Conservation (phyloP, 305 asterid species). For the Euphrasia arctica region DNA sequence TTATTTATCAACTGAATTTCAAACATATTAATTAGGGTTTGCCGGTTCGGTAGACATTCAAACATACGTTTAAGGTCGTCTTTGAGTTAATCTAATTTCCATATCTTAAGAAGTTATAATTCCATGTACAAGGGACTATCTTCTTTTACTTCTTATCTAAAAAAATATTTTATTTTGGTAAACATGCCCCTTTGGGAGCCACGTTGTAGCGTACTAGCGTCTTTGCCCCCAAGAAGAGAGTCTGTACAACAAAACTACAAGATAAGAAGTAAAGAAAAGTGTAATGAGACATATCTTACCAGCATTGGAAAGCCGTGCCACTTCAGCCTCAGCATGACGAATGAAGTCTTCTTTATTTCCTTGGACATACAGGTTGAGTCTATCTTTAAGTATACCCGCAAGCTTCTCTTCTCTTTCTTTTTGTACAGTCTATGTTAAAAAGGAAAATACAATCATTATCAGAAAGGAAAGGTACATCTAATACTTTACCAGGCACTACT, state of each 20-base stretch:
- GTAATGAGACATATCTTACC: slow-evolving; percentile 40
- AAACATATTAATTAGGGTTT: too few relatives aligned
- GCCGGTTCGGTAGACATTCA: too few relatives aligned
- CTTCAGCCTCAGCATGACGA: slow-evolving; percentile 82
- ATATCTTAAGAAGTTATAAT: background rate
- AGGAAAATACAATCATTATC: slow-evolving; percentile 12
- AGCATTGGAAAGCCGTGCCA: slow-evolving; percentile 80
- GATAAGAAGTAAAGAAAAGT: slow-evolving; percentile 2
- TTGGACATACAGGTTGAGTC: slow-evolving; percentile 81
- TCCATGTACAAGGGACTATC: slow-evolving; percentile 6
- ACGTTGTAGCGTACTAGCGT: background rate
- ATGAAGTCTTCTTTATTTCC: slow-evolving; percentile 86
- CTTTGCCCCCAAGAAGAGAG: background rate
- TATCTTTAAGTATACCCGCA: slow-evolving; percentile 67
- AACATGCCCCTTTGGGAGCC: slow-evolving; percentile 9
- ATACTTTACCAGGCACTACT: background rate
- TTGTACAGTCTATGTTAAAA: slow-evolving; percentile 45
- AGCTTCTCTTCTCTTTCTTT: slow-evolving; percentile 98
- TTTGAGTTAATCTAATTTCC: background rate
- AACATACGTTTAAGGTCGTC: background rate
- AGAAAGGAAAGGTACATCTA: slow-evolving; percentile 11
- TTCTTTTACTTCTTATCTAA: background rate
- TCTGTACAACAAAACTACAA: slow-evolving; percentile 21
- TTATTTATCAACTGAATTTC: too few relatives aligned
- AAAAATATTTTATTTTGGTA: background rate